Evolutionary conservation across 495 filamentous ascomycete genomes (phyloP).

Genomic region (Penicillium longicatenatum): DNA sequence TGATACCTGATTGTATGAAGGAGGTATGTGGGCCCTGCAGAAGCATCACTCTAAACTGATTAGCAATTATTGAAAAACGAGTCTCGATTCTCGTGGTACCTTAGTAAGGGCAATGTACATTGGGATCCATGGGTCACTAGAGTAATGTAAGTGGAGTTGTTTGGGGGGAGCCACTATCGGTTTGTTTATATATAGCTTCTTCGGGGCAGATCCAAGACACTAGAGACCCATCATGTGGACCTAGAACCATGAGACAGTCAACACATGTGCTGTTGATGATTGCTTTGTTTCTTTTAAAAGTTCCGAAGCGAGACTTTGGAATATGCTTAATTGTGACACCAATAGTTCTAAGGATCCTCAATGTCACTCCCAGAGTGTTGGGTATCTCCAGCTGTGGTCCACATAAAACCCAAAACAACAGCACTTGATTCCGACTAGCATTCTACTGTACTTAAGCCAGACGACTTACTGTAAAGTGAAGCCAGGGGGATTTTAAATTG

Average conservation of each 20-base stretch:
- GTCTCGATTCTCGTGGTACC: too few species aligned
- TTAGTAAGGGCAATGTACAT: background rate
- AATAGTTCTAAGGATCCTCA: too few species aligned
- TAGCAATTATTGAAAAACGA: too few species aligned
- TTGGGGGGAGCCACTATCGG: conserved; percentile 1
- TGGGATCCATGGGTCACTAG: background rate
- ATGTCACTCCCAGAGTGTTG: background rate
- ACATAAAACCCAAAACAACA: too few species aligned
- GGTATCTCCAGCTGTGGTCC: background rate
- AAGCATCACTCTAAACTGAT: too few species aligned
- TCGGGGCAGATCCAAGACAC: conserved; percentile 10
- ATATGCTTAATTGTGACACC: background rate
- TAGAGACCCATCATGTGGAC: background rate
- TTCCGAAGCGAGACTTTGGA: background rate
- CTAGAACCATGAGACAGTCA: background rate
- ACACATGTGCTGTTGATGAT: conserved; percentile 3
- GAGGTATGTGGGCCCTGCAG: too few species aligned
- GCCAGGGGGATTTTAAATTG: background rate
- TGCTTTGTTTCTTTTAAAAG: conserved; percentile 6
- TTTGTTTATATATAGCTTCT: conserved; percentile 10
- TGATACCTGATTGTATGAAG: too few species aligned
- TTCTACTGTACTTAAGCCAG: background rate
- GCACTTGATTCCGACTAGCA: too few species aligned
- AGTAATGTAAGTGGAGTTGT: background rate
- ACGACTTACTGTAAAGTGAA: background rate